Conservation (phyloP, 768 basidiomycete genomes). For the Termitomyces sp. region DNA sequence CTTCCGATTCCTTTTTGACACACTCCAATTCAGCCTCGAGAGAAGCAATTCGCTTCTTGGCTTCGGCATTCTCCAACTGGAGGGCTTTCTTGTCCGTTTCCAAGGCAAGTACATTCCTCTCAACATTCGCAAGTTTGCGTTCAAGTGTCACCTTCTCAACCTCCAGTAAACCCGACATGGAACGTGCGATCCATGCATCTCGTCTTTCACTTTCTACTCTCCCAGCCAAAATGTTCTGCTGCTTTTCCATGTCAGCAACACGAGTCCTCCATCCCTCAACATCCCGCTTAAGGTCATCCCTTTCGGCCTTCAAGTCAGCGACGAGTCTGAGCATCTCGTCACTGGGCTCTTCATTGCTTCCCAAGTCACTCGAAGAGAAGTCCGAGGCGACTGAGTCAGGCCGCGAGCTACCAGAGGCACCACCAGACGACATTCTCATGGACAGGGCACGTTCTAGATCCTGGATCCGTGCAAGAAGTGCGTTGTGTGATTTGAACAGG, state of each 20-base stretch:
- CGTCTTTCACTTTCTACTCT: slow-evolving; percentile 75
- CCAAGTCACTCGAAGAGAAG: slow-evolving; percentile 29
- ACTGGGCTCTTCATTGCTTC: slow-evolving; percentile 41
- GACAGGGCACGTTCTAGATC: slow-evolving; percentile 73
- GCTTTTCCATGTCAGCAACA: slow-evolving; percentile 73
- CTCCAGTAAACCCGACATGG: slow-evolving; percentile 61
- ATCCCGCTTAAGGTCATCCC: slow-evolving; percentile 86
- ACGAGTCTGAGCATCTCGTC: slow-evolving; percentile 79
- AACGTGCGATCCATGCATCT: slow-evolving; percentile 83
- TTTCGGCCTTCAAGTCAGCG: slow-evolving; percentile 78
- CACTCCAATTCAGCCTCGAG: slow-evolving; percentile 51
- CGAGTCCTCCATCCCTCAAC: slow-evolving; percentile 83
- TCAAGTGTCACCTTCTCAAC: slow-evolving; percentile 60
- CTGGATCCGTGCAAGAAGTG: slow-evolving; percentile 77
- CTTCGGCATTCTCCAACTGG: slow-evolving; percentile 30
- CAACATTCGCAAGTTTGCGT: slow-evolving; percentile 39
- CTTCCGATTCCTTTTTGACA: slow-evolving; percentile 25
- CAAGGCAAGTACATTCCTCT: slow-evolving; percentile 23
- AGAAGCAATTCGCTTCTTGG: slow-evolving; percentile 29
- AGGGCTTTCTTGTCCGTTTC: slow-evolving; percentile 28
- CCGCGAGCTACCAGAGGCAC: slow-evolving; percentile 38
- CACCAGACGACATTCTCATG: slow-evolving; percentile 32
- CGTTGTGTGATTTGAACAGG: slow-evolving; percentile 80
- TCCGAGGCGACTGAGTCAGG: slow-evolving; percentile 50
- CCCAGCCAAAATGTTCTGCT: slow-evolving; percentile 57